These are phyloP conservation scores for Sindora glabra DNA, from an alignment of 306 rosid species.

Conservation along the genomic window DNA sequence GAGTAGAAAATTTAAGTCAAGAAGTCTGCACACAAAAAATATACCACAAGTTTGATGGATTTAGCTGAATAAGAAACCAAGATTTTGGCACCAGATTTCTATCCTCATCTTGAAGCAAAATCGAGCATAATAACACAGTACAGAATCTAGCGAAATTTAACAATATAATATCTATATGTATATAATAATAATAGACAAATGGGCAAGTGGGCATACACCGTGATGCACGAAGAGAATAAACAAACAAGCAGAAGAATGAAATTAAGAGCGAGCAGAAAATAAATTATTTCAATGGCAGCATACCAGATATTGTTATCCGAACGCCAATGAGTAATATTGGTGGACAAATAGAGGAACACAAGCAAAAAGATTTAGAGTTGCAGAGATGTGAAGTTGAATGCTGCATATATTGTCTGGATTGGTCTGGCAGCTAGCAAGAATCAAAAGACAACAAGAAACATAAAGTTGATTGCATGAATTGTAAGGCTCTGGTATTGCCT, in stretches of 20 bases:
- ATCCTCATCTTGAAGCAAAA: background rate
- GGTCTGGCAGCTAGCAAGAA: conserved; percentile 19
- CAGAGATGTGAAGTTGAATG: conserved; percentile 25
- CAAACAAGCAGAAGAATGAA: background rate
- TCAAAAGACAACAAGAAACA: conserved; percentile 31
- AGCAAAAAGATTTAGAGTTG: background rate
- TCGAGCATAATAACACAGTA: background rate
- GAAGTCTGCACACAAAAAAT: conserved; percentile 10
- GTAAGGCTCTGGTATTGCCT: too few relatives aligned
- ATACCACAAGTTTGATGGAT: background rate
- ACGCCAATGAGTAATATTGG: background rate
- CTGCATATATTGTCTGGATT: background rate
- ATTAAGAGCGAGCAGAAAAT: conserved; percentile 9
- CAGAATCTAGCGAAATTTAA: background rate
- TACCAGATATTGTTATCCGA: conserved; percentile 6
- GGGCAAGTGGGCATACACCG: background rate
- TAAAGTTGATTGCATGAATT: conserved; percentile 25
- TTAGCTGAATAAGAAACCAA: background rate
- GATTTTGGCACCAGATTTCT: background rate
- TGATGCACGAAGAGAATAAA: background rate
- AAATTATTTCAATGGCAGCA: background rate
- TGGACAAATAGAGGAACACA: conserved; percentile 18
- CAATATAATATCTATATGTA: background rate
- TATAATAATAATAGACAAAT: background rate
- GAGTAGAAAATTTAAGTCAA: background rate